Conservation (phyloP, 257 asterid genomes). For the Solanum peruvianum region DNA sequence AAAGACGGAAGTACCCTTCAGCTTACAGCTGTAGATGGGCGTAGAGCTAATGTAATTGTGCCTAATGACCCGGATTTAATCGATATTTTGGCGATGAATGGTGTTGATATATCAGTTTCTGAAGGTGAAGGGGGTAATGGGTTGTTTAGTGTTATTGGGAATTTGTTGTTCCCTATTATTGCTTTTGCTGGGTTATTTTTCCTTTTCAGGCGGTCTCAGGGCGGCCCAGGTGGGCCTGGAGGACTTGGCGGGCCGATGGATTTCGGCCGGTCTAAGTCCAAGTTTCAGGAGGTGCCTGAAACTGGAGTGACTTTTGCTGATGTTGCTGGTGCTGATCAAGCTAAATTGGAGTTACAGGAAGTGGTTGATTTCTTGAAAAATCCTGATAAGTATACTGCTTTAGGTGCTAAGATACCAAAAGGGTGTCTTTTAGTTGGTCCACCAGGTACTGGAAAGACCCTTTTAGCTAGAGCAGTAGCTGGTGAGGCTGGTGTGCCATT, state of each 20-base stretch:
- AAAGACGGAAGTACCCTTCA: slow-evolving; percentile 86
- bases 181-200: slow-evolving; percentile 86
- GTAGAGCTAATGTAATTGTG: slow-evolving; percentile 68
- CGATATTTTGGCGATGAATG: slow-evolving; percentile 90
- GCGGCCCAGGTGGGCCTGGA: slow-evolving; percentile 97
- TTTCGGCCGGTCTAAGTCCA: slow-evolving; percentile 89
- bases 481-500: slow-evolving; percentile 98
- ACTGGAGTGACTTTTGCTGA: slow-evolving; percentile 89
- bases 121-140: slow-evolving; percentile 94
- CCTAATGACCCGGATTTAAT: slow-evolving; percentile 94
- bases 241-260: slow-evolving; percentile 99
- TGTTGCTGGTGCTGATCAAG: slow-evolving; percentile 98
- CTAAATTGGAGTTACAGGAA: slow-evolving; percentile 90
- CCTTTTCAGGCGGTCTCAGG: slow-evolving; percentile 77
- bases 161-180: slow-evolving; percentile 57
- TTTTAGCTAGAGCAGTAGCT: slow-evolving; percentile 90
- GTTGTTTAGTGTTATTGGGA: slow-evolving; percentile 64
- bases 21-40: slow-evolving; percentile 88
- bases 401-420: slow-evolving; percentile 93
- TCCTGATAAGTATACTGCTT: slow-evolving; percentile 93
- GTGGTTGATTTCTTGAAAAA: slow-evolving; percentile 94
- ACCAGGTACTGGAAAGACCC: slow-evolving; percentile 95
- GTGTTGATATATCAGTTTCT: slow-evolving; percentile 88
- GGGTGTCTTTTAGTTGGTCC: slow-evolving; percentile 97
- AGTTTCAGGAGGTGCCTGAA: slow-evolving; percentile 96